Evolutionary conservation across 345 rosid species (phyloP).

Genomic region (Salix caprea): DNA sequence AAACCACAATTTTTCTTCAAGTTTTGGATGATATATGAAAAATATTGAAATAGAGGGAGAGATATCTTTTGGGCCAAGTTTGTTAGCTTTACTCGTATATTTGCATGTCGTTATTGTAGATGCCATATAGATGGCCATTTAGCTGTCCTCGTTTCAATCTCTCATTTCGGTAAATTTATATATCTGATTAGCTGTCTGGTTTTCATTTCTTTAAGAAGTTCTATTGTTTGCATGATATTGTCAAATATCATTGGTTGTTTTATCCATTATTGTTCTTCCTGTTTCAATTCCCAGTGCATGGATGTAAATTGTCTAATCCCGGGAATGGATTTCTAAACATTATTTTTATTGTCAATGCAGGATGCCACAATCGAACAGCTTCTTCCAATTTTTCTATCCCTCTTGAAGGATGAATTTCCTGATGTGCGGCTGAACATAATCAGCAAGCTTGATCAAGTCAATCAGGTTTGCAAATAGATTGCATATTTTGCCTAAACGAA

Average conservation of each 20-base stretch:
- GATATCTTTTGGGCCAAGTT: not conserved
- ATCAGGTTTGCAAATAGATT: slow-evolving; percentile 57
- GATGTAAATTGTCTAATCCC: not conserved
- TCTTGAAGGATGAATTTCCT: slow-evolving; percentile 92
- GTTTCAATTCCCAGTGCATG: not conserved
- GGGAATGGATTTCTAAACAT: slow-evolving; percentile 5
- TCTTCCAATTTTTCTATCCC: slow-evolving; percentile 93
- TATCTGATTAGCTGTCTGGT: not conserved
- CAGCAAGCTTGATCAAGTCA: slow-evolving; percentile 99
- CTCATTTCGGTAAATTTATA: not conserved
- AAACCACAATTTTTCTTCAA: not conserved
- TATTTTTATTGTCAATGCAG: slow-evolving; percentile 32
- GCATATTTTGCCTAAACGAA: not conserved
- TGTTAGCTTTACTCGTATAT: not conserved
- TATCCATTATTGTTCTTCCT: not conserved
- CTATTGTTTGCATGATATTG: not conserved
- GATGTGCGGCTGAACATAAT: slow-evolving; percentile 95
- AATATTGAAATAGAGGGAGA: not conserved
- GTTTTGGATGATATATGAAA: not conserved
- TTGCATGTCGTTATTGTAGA: not conserved
- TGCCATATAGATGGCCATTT: not conserved
- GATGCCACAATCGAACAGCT: slow-evolving; percentile 96
- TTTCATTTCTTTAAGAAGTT: not conserved
- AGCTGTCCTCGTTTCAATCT: not conserved
- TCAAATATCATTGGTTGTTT: not conserved